Conservation (phyloP, 306 rosid species). For the Vachellia pachyceras region DNA sequence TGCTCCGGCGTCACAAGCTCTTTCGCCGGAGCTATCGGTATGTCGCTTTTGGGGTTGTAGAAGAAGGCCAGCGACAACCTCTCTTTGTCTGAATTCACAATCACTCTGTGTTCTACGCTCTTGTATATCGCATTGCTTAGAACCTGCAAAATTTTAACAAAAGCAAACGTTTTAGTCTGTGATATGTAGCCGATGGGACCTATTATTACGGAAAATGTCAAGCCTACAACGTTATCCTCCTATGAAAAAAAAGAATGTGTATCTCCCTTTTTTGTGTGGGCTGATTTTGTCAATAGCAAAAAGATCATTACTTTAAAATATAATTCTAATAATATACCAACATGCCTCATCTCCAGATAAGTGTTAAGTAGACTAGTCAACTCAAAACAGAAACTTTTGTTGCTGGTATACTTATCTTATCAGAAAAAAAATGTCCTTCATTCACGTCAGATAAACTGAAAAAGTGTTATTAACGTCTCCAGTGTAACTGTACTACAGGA, state of each 20-base stretch:
- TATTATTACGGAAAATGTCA: conserved; percentile 10
- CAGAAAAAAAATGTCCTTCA: neutral
- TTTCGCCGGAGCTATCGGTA: conserved; percentile 70
- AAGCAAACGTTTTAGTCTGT: too few relatives aligned
- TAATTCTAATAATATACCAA: neutral
- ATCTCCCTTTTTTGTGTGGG: conserved; percentile 19
- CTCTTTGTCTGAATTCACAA: conserved; percentile 76
- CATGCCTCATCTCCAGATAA: neutral
- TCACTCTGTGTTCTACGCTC: conserved; percentile 94
- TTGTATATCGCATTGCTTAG: conserved; percentile 81
- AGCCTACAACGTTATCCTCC: conserved; percentile 35
- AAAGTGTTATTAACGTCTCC: too few relatives aligned
- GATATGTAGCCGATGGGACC: too few relatives aligned
- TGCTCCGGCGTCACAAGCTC: conserved; percentile 58
- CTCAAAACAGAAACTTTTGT: neutral
- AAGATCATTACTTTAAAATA: conserved; percentile 18
- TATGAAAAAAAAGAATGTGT: neutral
- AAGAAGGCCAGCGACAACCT: conserved; percentile 88
- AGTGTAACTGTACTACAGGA: too few relatives aligned
- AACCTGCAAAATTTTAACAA: conserved; percentile 45
- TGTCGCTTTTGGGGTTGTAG: conserved; percentile 88
- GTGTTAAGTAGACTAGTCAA: neutral
- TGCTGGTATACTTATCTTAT: neutral
- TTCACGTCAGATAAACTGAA: neutral
- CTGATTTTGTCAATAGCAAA: conserved; percentile 8